Evolutionary conservation across 495 filamentous ascomycete genomes (phyloP), one percentile per base, ranked within the genome.

Genomic region (Penicillium mononematosum): DNA sequence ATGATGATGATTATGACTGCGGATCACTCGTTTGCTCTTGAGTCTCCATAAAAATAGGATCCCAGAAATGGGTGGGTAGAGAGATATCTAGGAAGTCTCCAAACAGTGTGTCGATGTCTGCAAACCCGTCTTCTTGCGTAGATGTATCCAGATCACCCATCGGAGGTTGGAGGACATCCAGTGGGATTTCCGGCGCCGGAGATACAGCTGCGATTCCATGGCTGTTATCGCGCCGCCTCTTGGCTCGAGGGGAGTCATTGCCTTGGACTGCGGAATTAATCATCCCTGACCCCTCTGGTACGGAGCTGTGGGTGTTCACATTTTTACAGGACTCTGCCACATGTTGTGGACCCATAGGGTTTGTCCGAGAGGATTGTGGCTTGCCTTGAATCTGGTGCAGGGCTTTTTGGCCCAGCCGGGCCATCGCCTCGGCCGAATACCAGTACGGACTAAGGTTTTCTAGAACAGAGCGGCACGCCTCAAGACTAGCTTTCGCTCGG

Each of bases 391-490:
- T 72, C 34, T 76, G 72, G 16, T 65, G 61, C 22, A 76, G 51
- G 6, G 74, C 71, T 56, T 68, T 77, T 38, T 66, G 68, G 0
- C 82, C 83, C 1, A 87, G 72, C n/a, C 78, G 73, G 9, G 83
- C 81, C 72, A 84, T 86, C 27, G 81, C 78, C 31, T 82, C 79
- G 2, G 86, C 86, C 45, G 81, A 85, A 64, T 79, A 84, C 78
- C 86, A 91, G 6, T 78, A 78, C 4, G 70, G 70, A 19, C 82
- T 77, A 5, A 89, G 67, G 2, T 70, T 68, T 51, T 83, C 80
- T 24, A 91, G 72, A 0, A 86, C 61, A 3, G 72, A 60, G 44
- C 82, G 83, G 42, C 84, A 85, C 43, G 72, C 75, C 43, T 82
- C 79, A 45, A 91, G 80, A 16, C 84, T 81, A 42, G 75, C 72